A percentile compares a stretch with the other conserved stretches of the same genome.
Evolutionary conservation across 2,329 filamentous ascomycete genomes (phyloP).

Genomic region (Aspergillus texensis): DNA sequence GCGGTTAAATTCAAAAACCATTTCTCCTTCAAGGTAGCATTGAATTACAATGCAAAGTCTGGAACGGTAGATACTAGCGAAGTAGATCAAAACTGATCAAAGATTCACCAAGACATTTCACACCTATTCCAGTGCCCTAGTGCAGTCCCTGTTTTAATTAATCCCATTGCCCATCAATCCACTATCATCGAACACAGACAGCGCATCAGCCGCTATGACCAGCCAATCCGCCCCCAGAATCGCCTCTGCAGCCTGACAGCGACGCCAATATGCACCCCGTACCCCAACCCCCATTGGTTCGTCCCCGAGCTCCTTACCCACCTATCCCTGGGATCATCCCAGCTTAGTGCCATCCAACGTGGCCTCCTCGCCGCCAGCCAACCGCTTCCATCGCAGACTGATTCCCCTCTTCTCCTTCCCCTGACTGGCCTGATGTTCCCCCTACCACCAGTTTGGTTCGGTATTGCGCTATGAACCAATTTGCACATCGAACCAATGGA

Average conservation of each 20-base stretch:
- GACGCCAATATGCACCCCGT: background rate
- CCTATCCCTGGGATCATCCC: conserved; percentile 9
- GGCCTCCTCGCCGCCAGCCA: conserved; percentile 24
- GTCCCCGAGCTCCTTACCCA: background rate
- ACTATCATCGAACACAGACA: conserved; percentile 5
- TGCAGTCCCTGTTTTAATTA: conserved; percentile 1
- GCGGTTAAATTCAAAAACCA: too few relatives aligned
- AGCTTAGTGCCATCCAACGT: conserved; percentile 27
- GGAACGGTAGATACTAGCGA: background rate
- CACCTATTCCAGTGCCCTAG: background rate
- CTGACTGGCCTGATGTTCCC: conserved; percentile 12
- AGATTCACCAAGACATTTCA: background rate
- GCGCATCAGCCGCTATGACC: conserved; percentile 21
- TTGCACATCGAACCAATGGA: background rate
- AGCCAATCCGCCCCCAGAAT: conserved; percentile 18
- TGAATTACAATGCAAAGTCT: too few relatives aligned
- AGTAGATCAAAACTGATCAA: background rate
- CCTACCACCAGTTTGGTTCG: background rate
- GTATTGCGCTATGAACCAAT: background rate
- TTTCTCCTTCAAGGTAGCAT: too few relatives aligned
- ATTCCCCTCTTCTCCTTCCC: conserved; percentile 15
- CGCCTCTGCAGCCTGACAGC: conserved; percentile 5
- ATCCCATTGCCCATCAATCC: background rate
- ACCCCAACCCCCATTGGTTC: conserved; percentile 12
- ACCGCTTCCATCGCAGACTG: conserved; percentile 13